Evolutionary conservation across 352 stramenopile species (phyloP), one percentile per base, ranked within the genome.

Genomic region (Lagenidium giganteum): DNA sequence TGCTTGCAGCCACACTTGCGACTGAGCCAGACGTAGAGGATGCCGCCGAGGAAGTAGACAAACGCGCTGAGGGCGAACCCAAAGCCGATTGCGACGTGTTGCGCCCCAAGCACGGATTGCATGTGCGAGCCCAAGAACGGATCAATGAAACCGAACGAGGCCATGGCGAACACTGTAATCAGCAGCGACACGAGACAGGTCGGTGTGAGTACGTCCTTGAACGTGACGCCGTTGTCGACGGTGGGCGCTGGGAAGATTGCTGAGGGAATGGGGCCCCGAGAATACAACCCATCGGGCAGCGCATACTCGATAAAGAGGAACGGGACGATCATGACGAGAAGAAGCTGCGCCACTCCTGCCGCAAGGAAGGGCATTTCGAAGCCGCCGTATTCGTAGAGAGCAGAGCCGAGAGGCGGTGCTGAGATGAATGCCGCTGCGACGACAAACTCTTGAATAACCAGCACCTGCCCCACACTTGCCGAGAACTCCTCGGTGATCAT

Each of bases 301-400:
- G 65, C 67, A 51, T 88, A 88, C 44, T 88, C 75, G 47, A 88
- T 79, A 48, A 88, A 88, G 34, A 85, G 44, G 37, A 83, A 79
- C 8, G 75, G 75, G 3, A 85, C 54, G 22, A 83, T 24, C 59
- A 88, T 76, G 37, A 88, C 67, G 8, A 76, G 56, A 22, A 70
- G 32, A 20, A 88, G 57, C 51, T 88, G 75, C 16, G 70, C 64
- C 9, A 80, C 59, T 3, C 75, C 75, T 8, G 70, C 80, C 6
- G 47, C 54, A 4, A 88, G 36, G 47, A 88, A 88, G 8, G 75
- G 75, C 41, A 84, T 58, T 35, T 70, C 49, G 28, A 73, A 76
- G 16, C 75, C 75, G 30, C 68, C 56, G 18, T 55, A 65, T 33
- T 81, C 60, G 53, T 67, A 85, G 12, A 85, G 42, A 9, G 71